Conservation (phyloP, 495 filamentous ascomycete genomes). For the Penicillium waksmanii region DNA sequence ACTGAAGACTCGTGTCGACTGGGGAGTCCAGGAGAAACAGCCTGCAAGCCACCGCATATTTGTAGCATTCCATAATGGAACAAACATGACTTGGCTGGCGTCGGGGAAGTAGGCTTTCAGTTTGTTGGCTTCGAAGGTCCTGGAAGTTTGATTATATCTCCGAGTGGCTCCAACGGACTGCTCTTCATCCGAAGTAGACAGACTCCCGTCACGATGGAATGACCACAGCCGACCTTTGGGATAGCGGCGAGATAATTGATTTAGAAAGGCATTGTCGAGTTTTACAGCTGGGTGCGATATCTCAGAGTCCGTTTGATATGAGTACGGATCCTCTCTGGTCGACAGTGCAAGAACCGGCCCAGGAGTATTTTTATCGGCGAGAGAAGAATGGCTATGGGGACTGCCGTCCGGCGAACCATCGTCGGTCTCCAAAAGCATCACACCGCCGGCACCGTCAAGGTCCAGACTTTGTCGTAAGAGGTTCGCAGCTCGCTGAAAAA, state of each 20-base stretch:
- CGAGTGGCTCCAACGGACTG: neutral
- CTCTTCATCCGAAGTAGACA: conserved; percentile 30
- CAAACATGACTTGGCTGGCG: conserved; percentile 39
- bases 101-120: conserved; percentile 34
- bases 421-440: conserved; percentile 37
- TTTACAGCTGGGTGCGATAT: conserved; percentile 22
- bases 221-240: conserved; percentile 61
- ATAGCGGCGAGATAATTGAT: conserved; percentile 52
- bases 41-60: conserved; percentile 63
- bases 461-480: conserved; percentile 48
- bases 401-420: neutral
- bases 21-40: conserved; percentile 55
- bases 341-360: neutral
- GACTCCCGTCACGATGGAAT: conserved; percentile 47
- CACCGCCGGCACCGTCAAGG: conserved; percentile 43
- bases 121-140: conserved; percentile 1
- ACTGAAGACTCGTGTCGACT: conserved; percentile 25
- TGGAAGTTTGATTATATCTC: neutral
- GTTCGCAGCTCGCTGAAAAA: conserved; percentile 48
- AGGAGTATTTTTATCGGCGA: neutral
- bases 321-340: neutral
- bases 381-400: neutral
- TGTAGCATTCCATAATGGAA: conserved; percentile 64
- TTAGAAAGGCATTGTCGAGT: conserved; percentile 37
- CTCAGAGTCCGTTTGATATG: neutral